A percentile compares a stretch with the other conserved stretches of the same genome.
These are phyloP conservation scores for Primulina huaijiensis DNA, from an alignment of 257 asterid species.

Conservation along the genomic window DNA sequence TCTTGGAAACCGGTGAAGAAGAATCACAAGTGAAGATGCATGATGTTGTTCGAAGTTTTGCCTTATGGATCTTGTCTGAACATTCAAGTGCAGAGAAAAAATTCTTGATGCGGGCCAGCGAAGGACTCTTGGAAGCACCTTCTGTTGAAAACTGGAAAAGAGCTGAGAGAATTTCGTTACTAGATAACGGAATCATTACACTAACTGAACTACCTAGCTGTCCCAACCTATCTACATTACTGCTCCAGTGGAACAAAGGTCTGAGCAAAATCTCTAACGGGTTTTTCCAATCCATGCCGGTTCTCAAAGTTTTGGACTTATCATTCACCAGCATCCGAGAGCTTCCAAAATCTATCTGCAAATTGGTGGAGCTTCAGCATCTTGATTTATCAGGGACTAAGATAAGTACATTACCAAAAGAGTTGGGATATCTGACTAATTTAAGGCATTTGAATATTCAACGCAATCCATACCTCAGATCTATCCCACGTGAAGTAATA, in stretches of 20 bases:
- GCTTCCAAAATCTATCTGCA: slow-evolving; percentile 38
- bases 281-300: slow-evolving; percentile 36
- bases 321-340: slow-evolving; percentile 40
- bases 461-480: slow-evolving; percentile 39
- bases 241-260: slow-evolving; percentile 42
- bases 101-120: slow-evolving; percentile 41
- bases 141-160: slow-evolving; percentile 30
- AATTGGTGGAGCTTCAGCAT: slow-evolving; percentile 37
- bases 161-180: slow-evolving; percentile 43
- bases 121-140: slow-evolving; percentile 38
- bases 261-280: slow-evolving; percentile 33
- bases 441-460: slow-evolving; percentile 44
- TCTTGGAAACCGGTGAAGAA: slow-evolving; percentile 44
- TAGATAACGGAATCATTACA: slow-evolving; percentile 44
- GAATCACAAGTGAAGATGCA: slow-evolving; percentile 48
- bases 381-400: slow-evolving; percentile 53
- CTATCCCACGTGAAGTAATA: slow-evolving; percentile 38
- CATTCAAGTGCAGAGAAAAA: slow-evolving; percentile 11
- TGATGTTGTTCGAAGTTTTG: slow-evolving; percentile 44
- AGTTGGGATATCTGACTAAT: slow-evolving; percentile 35
- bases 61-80: slow-evolving; percentile 35
- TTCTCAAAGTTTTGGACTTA: slow-evolving; percentile 39
- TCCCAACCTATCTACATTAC: slow-evolving; percentile 38
- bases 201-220: slow-evolving; percentile 28
- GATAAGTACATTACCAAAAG: slow-evolving; percentile 36